These are phyloP conservation scores for Aspergillus sergii DNA, from an alignment of 2,329 filamentous ascomycete genomes.

Conservation along the genomic window DNA sequence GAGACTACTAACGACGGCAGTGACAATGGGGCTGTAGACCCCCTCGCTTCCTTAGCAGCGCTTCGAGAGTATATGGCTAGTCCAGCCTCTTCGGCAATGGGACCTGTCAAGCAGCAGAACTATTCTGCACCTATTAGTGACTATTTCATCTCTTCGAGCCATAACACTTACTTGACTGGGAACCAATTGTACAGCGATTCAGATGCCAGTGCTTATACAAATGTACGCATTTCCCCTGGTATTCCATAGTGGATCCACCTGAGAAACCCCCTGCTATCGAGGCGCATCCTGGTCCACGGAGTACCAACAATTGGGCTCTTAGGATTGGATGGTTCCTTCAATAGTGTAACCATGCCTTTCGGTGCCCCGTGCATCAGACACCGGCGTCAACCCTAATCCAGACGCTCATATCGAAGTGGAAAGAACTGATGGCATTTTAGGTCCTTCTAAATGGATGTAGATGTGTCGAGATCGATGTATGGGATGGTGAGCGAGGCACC, in stretches of 20 bases:
- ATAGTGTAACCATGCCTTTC: background rate
- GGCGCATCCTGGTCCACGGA: background rate
- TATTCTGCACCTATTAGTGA: constrained; percentile 73
- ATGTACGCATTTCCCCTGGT: constrained; percentile 53
- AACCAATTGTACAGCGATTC: constrained; percentile 81
- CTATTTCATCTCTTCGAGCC: constrained; percentile 92
- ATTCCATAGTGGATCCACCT: background rate
- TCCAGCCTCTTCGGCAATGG: constrained; percentile 45
- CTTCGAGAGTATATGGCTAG: constrained; percentile 55
- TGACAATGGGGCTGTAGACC: constrained; percentile 14
- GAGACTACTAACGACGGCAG: constrained; percentile 9
- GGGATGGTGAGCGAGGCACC: constrained; percentile 68
- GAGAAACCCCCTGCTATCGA: background rate
- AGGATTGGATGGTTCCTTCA: background rate
- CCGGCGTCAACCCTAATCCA: background rate
- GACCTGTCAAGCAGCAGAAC: constrained; percentile 54
- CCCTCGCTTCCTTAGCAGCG: constrained; percentile 39
- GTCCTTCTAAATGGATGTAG: constrained; percentile 77
- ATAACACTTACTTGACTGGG: constrained; percentile 89
- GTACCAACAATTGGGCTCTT: background rate
- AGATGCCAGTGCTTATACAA: constrained; percentile 75
- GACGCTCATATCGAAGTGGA: background rate
- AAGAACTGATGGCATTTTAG: constrained; percentile 39
- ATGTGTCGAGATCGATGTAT: constrained; percentile 94
- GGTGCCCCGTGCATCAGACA: background rate